phyloP scores from a whole-genome alignment of 176 grass and related monocot species.

The Thalia dealbata region DNA sequence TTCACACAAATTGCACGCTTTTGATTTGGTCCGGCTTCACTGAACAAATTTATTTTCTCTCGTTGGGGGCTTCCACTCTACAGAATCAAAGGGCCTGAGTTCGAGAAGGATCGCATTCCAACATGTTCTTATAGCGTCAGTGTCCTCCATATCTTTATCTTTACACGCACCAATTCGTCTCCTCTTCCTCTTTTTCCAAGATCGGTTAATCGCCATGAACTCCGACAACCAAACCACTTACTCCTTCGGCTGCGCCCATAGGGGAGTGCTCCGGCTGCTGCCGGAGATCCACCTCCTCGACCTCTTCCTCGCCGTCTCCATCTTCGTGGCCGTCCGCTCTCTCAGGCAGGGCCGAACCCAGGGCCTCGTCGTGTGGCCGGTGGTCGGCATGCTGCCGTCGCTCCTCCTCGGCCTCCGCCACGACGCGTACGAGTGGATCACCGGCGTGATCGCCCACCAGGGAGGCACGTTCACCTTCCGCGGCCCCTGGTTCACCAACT shows the following conservation, averaged over 20 bases:
- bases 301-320: conserved; percentile 46
- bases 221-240: not conserved
- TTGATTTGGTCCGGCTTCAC: too few relatives aligned
- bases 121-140: not conserved
- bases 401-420: conserved; percentile 52
- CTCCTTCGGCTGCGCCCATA: not conserved
- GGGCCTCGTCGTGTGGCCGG: conserved; percentile 62
- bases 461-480: conserved; percentile 82
- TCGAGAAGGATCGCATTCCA: too few relatives aligned
- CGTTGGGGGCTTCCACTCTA: too few relatives aligned
- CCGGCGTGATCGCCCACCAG: conserved; percentile 36
- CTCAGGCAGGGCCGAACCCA: conserved; percentile 41
- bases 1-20: too few relatives aligned
- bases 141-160: not conserved
- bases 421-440: conserved; percentile 95
- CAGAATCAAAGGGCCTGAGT: too few relatives aligned
- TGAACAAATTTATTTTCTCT: too few relatives aligned
- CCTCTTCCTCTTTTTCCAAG: not conserved
- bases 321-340: conserved; percentile 66
- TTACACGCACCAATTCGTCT: not conserved
- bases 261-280: conserved; percentile 10
- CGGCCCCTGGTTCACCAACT: conserved; percentile 67
- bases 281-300: conserved; percentile 58
- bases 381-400: conserved; percentile 81
- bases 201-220: not conserved